Evolutionary conservation across 2,329 filamentous ascomycete species (phyloP), one percentile per base, ranked within the genome.

Genomic region (Aspergillus costaricaensis): DNA sequence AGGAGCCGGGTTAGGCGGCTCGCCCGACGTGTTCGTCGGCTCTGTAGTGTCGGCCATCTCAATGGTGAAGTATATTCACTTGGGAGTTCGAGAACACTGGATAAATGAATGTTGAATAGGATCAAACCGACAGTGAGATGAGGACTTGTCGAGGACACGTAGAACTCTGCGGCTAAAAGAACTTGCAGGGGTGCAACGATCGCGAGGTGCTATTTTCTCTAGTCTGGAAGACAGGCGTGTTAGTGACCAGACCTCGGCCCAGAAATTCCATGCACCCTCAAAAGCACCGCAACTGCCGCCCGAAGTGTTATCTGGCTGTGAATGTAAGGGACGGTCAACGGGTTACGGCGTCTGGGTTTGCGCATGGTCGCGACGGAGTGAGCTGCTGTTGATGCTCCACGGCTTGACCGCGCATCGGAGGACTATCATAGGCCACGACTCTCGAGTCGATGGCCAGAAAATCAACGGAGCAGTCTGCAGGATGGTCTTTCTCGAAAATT

Each of bases 31-130:
- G 32, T 65, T 65, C 56, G 62, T 52, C 52, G 62, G 57, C 48
- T 69, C 65, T 50, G 58, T 44, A 9, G 63, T 58, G 25, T 70
- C 68, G 19, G 67, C 65, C 68, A 69, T 70, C 58, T 61, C 55
- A 44, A 57, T 61, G 17, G 41, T 49, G 32, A 43, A 32, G 21
- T 58, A 55, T 56, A 30, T 44, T 48, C 7, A 19, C 47, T 17
- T 23, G 17, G 10, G 17, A 23, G 44, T 12, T n/a, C 17, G 30
- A 23, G 54, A 14, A 17, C 25, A 47, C 27, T 55, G 51, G 25
- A 23, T 23, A 39, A 30, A 36, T 44, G 19, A 15, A 32, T 44
- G 30, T 32, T 17, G 32, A 59, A 15, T 25, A 27, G 23, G 23
- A 54, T 23, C 19, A 19, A 14, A 38, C 48, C 21, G 5, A n/a